These are phyloP conservation scores for Neoconidiobolus thromboides DNA, from an alignment of 371 early-diverging fungal species.

Conservation along the genomic window DNA sequence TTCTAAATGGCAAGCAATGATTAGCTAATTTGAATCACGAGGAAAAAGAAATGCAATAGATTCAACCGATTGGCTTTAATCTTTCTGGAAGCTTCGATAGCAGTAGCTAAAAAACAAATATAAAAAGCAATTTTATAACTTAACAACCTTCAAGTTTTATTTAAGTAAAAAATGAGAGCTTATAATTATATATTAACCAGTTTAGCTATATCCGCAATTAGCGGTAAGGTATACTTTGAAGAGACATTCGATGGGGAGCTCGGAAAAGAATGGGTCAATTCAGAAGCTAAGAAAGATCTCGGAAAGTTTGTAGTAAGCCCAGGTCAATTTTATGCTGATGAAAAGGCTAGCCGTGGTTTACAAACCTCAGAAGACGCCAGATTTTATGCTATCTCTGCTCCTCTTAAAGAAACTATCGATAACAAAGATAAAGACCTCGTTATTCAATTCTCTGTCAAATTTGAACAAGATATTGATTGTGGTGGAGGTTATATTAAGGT, in stretches of 20 bases:
- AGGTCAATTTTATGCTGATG: constrained; percentile 64
- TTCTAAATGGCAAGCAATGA: no score
- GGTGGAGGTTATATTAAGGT: constrained; percentile 96
- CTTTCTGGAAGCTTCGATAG: no score
- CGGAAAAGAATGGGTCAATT: constrained; percentile 50
- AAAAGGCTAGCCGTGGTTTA: constrained; percentile 42
- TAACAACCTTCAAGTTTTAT: no score
- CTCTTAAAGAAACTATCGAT: constrained; percentile 44
- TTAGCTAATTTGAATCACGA: no score
- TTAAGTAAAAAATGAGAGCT: no score
- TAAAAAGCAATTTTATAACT: no score
- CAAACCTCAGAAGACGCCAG: constrained; percentile 64
- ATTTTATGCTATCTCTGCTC: constrained; percentile 69
- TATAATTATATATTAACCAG: not conserved
- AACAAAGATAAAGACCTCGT: constrained; percentile 48
- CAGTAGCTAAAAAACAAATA: no score
- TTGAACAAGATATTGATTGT: constrained; percentile 83
- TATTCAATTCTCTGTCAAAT: constrained; percentile 89
- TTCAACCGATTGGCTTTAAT: no score
- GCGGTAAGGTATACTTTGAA: constrained; percentile 61
- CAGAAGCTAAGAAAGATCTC: constrained; percentile 42
- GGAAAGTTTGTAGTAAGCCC: constrained; percentile 53
- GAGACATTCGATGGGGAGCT: constrained; percentile 55
- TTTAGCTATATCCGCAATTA: constrained; percentile 27
- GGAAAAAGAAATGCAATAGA: no score